These are phyloP conservation scores for Phyllostachys edulis DNA, from an alignment of 176 grass and related monocot species.

Conservation along the genomic window DNA sequence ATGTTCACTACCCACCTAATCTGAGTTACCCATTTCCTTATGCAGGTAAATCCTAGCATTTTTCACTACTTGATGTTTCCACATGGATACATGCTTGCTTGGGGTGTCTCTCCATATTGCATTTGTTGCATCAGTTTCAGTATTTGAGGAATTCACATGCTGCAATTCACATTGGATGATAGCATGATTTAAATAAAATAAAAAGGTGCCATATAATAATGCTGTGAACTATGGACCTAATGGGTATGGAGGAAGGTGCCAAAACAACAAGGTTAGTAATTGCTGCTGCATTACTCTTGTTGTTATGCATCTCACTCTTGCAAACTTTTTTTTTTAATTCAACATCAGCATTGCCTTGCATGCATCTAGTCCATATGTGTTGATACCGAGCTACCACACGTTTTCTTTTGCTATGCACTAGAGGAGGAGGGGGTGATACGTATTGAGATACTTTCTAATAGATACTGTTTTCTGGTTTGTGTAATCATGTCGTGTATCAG, in stretches of 20 bases:
- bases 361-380: neutral
- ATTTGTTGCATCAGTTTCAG: neutral
- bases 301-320: neutral
- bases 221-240: conserved; percentile 69
- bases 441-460: no score
- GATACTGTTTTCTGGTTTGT: no score
- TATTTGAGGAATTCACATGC: neutral
- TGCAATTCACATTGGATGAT: neutral
- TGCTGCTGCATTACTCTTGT: conserved; percentile 7
- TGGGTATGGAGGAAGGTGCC: conserved; percentile 83
- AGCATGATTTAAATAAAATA: neutral
- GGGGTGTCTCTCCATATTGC: neutral
- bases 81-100: neutral
- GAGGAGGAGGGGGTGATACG: neutral
- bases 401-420: neutral
- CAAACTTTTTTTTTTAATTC: neutral
- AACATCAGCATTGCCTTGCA: neutral
- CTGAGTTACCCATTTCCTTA: conserved; percentile 86
- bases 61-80: neutral
- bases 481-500: neutral
- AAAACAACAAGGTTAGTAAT: conserved; percentile 73
- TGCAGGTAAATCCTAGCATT: conserved; percentile 56
- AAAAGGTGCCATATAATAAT: conserved; percentile 55
- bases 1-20: conserved; percentile 88
- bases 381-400: neutral